These are phyloP conservation scores for Aspergillus leporis DNA, from an alignment of 495 filamentous ascomycete species.

Conservation along the genomic window DNA sequence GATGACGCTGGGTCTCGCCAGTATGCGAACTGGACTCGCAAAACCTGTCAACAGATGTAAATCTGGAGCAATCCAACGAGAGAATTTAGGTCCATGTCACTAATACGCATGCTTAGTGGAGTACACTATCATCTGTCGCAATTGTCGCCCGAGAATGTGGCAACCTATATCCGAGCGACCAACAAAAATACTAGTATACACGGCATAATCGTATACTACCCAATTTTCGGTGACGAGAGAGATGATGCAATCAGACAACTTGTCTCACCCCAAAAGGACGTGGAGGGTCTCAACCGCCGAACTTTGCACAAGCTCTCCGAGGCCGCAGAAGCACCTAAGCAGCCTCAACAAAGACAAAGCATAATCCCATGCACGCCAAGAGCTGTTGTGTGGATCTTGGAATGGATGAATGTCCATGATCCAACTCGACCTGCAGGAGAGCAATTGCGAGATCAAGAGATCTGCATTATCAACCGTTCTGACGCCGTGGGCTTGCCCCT, in stretches of 20 bases:
- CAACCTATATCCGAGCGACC: constrained; percentile 1
- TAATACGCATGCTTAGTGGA: not conserved
- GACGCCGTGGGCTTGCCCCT: not conserved
- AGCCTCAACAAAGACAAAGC: not conserved
- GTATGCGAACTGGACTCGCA: not conserved
- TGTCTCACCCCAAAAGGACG: not conserved
- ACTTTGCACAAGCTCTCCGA: not conserved
- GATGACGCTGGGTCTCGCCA: not conserved
- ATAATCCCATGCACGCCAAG: not conserved
- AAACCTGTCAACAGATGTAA: not conserved
- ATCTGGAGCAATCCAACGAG: not conserved
- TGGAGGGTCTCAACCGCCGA: not conserved
- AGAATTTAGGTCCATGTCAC: not conserved
- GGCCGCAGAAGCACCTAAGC: not conserved
- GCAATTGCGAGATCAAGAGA: not conserved
- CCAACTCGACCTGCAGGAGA: not conserved
- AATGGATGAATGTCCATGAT: not conserved
- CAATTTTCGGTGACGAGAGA: not conserved
- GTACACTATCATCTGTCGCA: not conserved
- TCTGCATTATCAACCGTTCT: constrained; percentile 1
- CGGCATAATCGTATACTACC: not conserved
- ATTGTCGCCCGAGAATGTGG: not conserved
- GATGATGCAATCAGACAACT: constrained; percentile 1
- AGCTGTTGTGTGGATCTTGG: not conserved
- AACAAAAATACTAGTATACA: not conserved